These are phyloP conservation scores for Tolypocladium ovalisporum DNA, from an alignment of 2,329 filamentous ascomycete genomes.

Conservation along the genomic window DNA sequence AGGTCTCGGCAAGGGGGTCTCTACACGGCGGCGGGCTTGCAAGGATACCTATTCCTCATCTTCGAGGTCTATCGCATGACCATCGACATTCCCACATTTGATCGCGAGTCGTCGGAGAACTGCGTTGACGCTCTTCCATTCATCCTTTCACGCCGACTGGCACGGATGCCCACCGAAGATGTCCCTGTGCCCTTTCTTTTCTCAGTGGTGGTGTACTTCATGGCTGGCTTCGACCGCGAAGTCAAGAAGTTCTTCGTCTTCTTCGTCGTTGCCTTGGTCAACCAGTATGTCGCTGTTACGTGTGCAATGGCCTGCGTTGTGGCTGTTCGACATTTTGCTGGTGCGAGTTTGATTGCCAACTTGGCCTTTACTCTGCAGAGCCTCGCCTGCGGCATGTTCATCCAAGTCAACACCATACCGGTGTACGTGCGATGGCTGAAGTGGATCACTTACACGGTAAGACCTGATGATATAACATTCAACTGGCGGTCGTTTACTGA, in stretches of 20 bases:
- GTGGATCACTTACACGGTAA: constrained; percentile 30
- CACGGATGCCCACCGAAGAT: constrained; percentile 60
- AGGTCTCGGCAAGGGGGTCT: constrained; percentile 62
- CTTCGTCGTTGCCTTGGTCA: constrained; percentile 55
- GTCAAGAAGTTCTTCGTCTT: constrained; percentile 60
- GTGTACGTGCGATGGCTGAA: constrained; percentile 73
- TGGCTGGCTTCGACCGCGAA: constrained; percentile 60
- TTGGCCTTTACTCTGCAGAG: constrained; percentile 62
- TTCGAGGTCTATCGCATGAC: constrained; percentile 69
- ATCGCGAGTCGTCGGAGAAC: constrained; percentile 63
- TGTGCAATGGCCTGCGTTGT: constrained; percentile 60
- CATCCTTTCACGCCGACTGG: constrained; percentile 57
- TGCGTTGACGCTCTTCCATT: constrained; percentile 61
- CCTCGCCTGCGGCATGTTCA: constrained; percentile 67
- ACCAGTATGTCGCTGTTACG: constrained; percentile 63
- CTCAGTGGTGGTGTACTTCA: constrained; percentile 65
- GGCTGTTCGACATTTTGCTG: constrained; percentile 54
- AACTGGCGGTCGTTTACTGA: background rate
- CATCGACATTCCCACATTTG: constrained; percentile 64
- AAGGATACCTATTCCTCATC: constrained; percentile 65
- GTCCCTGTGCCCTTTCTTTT: constrained; percentile 62
- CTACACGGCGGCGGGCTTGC: constrained; percentile 60
- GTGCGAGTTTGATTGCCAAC: constrained; percentile 62
- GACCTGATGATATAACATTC: background rate
- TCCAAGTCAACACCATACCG: constrained; percentile 62